A percentile compares a stretch with the other conserved stretches of the same genome.
Conservation (phyloP, 768 basidiomycete species). For the Nidula microcarpa region DNA sequence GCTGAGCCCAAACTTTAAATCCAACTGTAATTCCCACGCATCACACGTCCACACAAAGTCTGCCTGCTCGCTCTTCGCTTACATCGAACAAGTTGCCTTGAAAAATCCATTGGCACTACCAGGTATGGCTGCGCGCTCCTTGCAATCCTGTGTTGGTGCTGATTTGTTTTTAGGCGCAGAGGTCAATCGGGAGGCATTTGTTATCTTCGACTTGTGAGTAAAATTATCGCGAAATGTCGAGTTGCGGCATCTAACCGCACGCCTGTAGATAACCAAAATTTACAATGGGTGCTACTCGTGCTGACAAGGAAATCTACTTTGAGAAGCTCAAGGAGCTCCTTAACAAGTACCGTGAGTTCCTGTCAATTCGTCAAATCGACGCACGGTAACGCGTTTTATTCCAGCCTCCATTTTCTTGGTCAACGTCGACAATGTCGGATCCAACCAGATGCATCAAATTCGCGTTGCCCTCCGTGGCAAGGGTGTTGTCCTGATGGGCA, state of each 20-base stretch:
- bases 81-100: slow-evolving; percentile 63
- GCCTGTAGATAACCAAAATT: slow-evolving; percentile 10
- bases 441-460: slow-evolving; percentile 99
- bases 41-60: slow-evolving; percentile 31
- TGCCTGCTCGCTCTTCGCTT: slow-evolving; percentile 11
- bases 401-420: slow-evolving; percentile 96
- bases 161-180: slow-evolving; percentile 39
- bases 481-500: slow-evolving; percentile 98
- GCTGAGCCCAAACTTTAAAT: slow-evolving; percentile 28
- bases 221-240: not conserved
- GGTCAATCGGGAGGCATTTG: slow-evolving; percentile 93
- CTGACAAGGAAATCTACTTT: slow-evolving; percentile 91
- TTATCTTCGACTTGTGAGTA: slow-evolving; percentile 14
- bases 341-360: slow-evolving; percentile 75
- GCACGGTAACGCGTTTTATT: slow-evolving; percentile 4
- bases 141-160: not conserved
- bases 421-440: slow-evolving; percentile 99
- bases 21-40: slow-evolving; percentile 23
- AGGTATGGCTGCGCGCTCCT: slow-evolving; percentile 39
- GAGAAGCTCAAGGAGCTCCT: slow-evolving; percentile 91
- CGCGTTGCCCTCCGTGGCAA: slow-evolving; percentile 94
- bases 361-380: not conserved
- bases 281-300: slow-evolving; percentile 89
- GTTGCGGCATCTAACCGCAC: too few relatives aligned
- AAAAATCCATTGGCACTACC: slow-evolving; percentile 91